Base-by-base conservation (phyloP, 2,329 filamentous ascomycete species). In the Colletotrichum coccodes region DNA sequence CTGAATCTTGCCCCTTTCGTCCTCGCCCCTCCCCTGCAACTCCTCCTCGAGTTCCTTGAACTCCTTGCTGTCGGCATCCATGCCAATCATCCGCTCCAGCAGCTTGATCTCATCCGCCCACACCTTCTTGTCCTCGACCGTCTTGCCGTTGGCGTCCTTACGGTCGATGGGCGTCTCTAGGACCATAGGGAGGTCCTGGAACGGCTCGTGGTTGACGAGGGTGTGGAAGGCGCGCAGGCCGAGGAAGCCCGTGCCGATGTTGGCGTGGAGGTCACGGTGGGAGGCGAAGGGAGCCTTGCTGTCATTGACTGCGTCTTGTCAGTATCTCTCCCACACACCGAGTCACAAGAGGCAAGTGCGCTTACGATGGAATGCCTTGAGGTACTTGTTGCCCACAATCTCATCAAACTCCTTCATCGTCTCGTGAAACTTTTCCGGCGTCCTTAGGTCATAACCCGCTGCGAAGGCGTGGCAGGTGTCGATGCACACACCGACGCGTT, bases 401-500 rank as follows among this genome's bases (percentile, higher is more conserved):
- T 88, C 78, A 73, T 97, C 92, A 74, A 99, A 97, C 36, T 91
- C 85, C 38, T 87, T 79, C 79, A 98, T 88, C 0, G 94, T 96
- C 57, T 86, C 81, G 38, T 87, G 83, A 78, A 97, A 97, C 0
- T 91, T 86, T 58, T 89, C 86, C 0, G 93, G 91, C 0, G 91
- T 90, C 60, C 94, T 89, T 36, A 99, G 81, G 78, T 99, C 96
- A 78, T 98, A 96, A 6, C 96, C 96, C 0, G 94, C 95, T 0
- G 95, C 95, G 79, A 98, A 98, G 67, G 94, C 91, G 80, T 99
- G 96, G 81, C 96, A 99, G 0, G 96, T 99, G 78, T 99, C 96
- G 64, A 99, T 90, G 79, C 96, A 99, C 21, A 99, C 94, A 52
- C 95, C 96, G 2, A 99, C 91, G 36, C 96, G 90, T 49, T 84